A percentile compares a stretch with the other conserved stretches of the same genome.
Evolutionary conservation across 2,329 filamentous ascomycete genomes (phyloP).

Genomic region (Diaporthe vexans): DNA sequence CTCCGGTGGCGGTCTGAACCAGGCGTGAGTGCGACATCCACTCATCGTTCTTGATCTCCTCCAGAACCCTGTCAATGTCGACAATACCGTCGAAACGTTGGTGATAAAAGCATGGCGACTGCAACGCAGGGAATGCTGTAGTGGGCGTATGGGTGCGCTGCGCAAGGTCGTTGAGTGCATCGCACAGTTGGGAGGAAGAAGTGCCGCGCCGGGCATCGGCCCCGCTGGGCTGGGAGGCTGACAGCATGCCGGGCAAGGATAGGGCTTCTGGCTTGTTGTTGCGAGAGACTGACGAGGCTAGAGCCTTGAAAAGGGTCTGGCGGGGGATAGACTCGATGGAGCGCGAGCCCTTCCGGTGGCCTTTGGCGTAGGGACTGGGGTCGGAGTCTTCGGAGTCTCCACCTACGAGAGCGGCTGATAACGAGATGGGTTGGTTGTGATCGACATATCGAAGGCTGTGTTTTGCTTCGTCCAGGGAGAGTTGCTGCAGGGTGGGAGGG

Average conservation of each 20-base stretch:
- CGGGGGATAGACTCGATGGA: slow-evolving; percentile 79
- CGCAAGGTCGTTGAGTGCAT: slow-evolving; percentile 69
- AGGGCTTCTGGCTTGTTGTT: slow-evolving; percentile 74
- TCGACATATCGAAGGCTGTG: slow-evolving; percentile 42
- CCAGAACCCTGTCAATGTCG: slow-evolving; percentile 92
- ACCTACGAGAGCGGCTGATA: slow-evolving; percentile 41
- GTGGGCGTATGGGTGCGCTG: slow-evolving; percentile 57
- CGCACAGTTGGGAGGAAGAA: slow-evolving; percentile 74
- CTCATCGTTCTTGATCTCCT: slow-evolving; percentile 92
- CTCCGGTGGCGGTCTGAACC: slow-evolving; percentile 94
- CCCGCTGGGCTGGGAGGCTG: slow-evolving; percentile 50
- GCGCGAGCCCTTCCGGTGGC: slow-evolving; percentile 63
- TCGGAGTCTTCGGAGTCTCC: slow-evolving; percentile 49
- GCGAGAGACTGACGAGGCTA: slow-evolving; percentile 74
- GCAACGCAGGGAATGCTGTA: slow-evolving; percentile 76
- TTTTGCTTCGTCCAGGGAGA: slow-evolving; percentile 37
- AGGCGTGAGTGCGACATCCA: slow-evolving; percentile 93
- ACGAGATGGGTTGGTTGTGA: slow-evolving; percentile 38
- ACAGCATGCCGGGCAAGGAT: slow-evolving; percentile 72
- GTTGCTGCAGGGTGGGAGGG: slow-evolving; percentile 34
- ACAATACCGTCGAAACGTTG: slow-evolving; percentile 96
- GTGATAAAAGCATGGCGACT: slow-evolving; percentile 98
- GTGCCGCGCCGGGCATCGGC: slow-evolving; percentile 53
- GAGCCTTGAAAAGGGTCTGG: slow-evolving; percentile 86
- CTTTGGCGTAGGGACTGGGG: slow-evolving; percentile 46